Conservation (phyloP, 2,329 filamentous ascomycete species). For the Botrytis byssoidea region DNA sequence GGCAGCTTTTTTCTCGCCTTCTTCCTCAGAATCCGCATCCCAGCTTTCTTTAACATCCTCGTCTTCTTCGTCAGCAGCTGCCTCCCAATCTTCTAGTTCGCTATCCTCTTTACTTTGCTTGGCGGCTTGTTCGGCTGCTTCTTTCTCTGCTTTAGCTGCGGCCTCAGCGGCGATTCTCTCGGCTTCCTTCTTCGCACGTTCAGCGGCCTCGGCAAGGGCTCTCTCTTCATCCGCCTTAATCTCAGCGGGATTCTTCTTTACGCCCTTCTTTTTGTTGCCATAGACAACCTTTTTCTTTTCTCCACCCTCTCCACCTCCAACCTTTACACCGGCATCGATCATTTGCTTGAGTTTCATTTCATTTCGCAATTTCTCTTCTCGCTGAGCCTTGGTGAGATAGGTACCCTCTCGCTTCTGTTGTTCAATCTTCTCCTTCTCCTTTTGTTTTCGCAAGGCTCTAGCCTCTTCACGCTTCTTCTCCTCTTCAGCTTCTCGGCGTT, state of each 20-base stretch:
- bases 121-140: slow-evolving; percentile 54
- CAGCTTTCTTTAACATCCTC: slow-evolving; percentile 89
- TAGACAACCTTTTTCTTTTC: slow-evolving; percentile 69
- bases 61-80: slow-evolving; percentile 71
- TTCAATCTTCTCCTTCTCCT: slow-evolving; percentile 81
- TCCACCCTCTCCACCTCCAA: slow-evolving; percentile 57
- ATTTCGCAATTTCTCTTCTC: slow-evolving; percentile 75
- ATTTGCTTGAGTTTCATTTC: slow-evolving; percentile 83
- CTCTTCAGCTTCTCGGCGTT: slow-evolving; percentile 65
- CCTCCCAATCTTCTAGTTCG: slow-evolving; percentile 81
- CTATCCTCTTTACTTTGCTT: slow-evolving; percentile 56
- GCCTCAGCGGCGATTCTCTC: slow-evolving; percentile 64
- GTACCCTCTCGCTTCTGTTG: slow-evolving; percentile 86
- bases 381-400: slow-evolving; percentile 82
- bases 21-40: slow-evolving; percentile 80
- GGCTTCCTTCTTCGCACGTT: slow-evolving; percentile 66
- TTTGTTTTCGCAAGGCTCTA: slow-evolving; percentile 77
- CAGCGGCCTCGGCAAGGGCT: slow-evolving; percentile 73
- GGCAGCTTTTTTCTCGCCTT: slow-evolving; percentile 47
- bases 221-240: slow-evolving; percentile 73
- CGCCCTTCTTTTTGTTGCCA: slow-evolving; percentile 73
- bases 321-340: slow-evolving; percentile 72
- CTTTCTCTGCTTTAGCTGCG: slow-evolving; percentile 59
- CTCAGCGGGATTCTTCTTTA: slow-evolving; percentile 49
- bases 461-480: slow-evolving; percentile 68